Evolutionary conservation across 768 basidiomycete species (phyloP), one percentile per base, ranked within the genome.

Genomic region (Psilocybe cubensis): DNA sequence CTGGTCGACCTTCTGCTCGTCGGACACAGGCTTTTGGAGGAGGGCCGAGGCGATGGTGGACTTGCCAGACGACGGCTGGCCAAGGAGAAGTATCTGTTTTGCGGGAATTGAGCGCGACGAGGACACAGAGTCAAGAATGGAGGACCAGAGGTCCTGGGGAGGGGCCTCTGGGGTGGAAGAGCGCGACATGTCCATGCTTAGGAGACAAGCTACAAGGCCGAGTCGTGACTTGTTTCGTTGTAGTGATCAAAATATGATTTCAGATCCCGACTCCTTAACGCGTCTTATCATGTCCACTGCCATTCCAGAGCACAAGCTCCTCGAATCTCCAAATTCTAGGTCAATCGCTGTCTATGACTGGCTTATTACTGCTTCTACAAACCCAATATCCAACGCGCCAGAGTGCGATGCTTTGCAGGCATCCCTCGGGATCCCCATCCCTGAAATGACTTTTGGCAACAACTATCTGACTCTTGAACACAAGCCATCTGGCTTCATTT

Each of bases 361-460:
- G 92, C 63, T 65, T 23, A 84, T 96, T 64, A 83, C 86, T 3
- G 82, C 88, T 0, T 80, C 81, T 9, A 92, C 90, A 21, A 83
- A 85, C 61, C 83, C 92, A 8, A 96, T 95, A 67, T 91, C 92
- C 21, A 88, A 87, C 66, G 88, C 93, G 1, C 70, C 75, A 43
- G 87, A 94, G 63, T 86, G 84, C 59, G 91, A 96, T 68, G 78
- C 78, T 0, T 73, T 93, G 44, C 88, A 91, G 49, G 74, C 82
- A 5, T 63, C 72, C 0, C 76, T 92, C 3, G 86, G 87, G 2
- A 79, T 98, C 23, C 92, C 96, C 0, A 72, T 96, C 1, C 97
- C 97, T 2, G 97, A 99, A 70, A 98, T 98, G 94, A 94, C 92
- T 0, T 98, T 98, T 66, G 95, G 94, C 4, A 85, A 83, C 71